Evolutionary conservation across 2,329 filamentous ascomycete species (phyloP), one percentile per base, ranked within the genome.

Genomic region (Sordariomycetes sp.): DNA sequence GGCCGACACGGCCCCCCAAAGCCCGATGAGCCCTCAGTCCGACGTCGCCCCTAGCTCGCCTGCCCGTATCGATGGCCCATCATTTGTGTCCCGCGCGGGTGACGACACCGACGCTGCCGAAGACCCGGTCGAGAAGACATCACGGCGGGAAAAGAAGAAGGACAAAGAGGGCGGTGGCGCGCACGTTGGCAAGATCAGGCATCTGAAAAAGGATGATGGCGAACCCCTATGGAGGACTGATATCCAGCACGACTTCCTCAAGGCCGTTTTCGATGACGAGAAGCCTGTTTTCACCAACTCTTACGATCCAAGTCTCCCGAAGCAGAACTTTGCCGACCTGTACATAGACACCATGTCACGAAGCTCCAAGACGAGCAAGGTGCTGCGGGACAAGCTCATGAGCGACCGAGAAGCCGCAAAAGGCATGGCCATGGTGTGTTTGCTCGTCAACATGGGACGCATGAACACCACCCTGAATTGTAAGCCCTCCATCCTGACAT

Each of bases 401-500:
- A 92, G 82, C 46, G 92, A 98, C 55, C 80, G 86, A 50, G 81
- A 86, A 43, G 88, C 88, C 16, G 92, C 90, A 23, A 87, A 94
- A 57, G 90, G 86, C 51, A 98, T 98, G 92, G 92, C 92, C 34
- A 98, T 98, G 92, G 90, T 98, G 39, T 98, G 92, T 59, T 66
- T 98, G 44, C 65, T 98, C 48, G 92, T 98, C 55, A 98, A 98
- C 52, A 85, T 98, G 43, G 92, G 92, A 38, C 75, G 92, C 42
- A 98, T 98, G 92, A 98, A 98, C 59, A 98, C 92, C 2, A 98
- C 92, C 0, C 68, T 98, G 31, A 98, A 98, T 53, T 96, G 88
- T 94, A 66, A 53, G 78, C 58, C 21, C 16, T 36, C 21, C 31
- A 16, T 36, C n/a, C 23, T 18, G 6, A 30, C 5, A n/a, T 21